phyloP scores from a whole-genome alignment of 177 flowering plant species.

The Vitis hybrid region DNA sequence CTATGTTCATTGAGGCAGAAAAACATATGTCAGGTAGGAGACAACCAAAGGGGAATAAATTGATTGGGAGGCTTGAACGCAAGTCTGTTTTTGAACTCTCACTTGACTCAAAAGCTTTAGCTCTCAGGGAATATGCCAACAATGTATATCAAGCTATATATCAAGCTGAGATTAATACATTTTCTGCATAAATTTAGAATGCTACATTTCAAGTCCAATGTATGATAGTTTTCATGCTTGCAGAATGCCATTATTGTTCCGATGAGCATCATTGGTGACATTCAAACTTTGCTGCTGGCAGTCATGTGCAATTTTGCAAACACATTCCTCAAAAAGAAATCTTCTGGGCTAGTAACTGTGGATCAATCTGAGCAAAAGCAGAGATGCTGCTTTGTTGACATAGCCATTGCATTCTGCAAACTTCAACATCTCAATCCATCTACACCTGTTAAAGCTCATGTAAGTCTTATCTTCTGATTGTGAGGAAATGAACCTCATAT shows the following conservation, averaged over 20 bases:
- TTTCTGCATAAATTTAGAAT: too few species aligned
- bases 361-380: constrained; percentile 58
- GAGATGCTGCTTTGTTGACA: constrained; percentile 65
- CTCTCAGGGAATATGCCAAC: too few species aligned
- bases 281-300: constrained; percentile 67
- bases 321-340: constrained; percentile 45
- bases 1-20: too few species aligned
- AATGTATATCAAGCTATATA: too few species aligned
- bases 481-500: constrained; percentile 5
- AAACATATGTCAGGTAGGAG: not conserved
- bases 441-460: constrained; percentile 69
- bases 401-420: constrained; percentile 76
- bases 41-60: too few species aligned
- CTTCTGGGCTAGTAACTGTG: constrained; percentile 35
- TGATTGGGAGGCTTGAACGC: too few species aligned
- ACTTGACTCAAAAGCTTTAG: too few species aligned
- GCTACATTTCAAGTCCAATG: not conserved
- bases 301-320: constrained; percentile 67
- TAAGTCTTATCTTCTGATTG: constrained; percentile 26
- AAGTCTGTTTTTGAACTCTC: too few species aligned
- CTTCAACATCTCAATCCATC: constrained; percentile 73
- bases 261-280: constrained; percentile 44
- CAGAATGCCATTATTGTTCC: constrained; percentile 49
- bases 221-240: constrained; percentile 21
- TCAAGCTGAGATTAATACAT: too few species aligned